Base-by-base conservation (phyloP, 2,329 filamentous ascomycete species). In the Esteya vermicola region DNA sequence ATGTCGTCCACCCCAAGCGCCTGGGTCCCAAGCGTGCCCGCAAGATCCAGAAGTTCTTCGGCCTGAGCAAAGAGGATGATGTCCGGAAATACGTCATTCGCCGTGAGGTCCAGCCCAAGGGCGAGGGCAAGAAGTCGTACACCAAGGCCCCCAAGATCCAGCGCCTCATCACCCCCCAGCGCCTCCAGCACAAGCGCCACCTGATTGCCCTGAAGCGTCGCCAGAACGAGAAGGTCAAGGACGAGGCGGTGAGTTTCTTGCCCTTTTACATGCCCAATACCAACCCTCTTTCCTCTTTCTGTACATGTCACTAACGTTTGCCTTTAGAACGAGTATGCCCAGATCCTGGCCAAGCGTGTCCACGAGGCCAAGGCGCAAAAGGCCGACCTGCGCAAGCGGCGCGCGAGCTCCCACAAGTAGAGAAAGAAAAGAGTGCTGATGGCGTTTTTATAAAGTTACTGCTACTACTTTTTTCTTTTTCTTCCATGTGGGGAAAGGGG, bases 101-200 rank as follows among this genome's bases (percentile, higher is more conserved):
- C 66, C 91, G 91, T 67, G 91, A 96, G 68, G 80, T 98, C 60
- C 79, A 86, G 73, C 84, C 85, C 64, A 93, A 93, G 82, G 83
- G 81, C 62, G 91, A 96, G 77, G 89, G 86, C 71, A 93, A 91
- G 74, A 82, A 85, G 72, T 70, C 88, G 58, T 96, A 96, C 81
- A 95, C 89, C 82, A 98, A 98, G 85, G 91, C 91, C 59, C 91
- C 91, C 68, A 93, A 89, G 78, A 98, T 98, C 72, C 91, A 98
- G 81, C 85, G 91, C 66, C 85, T 98, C 58, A 86, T 98, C 59
- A 98, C 91, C 61, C 91, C 91, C 66, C 91, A 96, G 75, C 91
- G 91, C 67, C 86, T 98, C 63, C 91, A 98, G 79, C 91, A 94
- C 83, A 98, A 96, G 85, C 86, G 91, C 61, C 91, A 96, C 77